These are phyloP conservation scores for Coniochaeta sp. DNA, from an alignment of 2,329 filamentous ascomycete species.

Conservation along the genomic window DNA sequence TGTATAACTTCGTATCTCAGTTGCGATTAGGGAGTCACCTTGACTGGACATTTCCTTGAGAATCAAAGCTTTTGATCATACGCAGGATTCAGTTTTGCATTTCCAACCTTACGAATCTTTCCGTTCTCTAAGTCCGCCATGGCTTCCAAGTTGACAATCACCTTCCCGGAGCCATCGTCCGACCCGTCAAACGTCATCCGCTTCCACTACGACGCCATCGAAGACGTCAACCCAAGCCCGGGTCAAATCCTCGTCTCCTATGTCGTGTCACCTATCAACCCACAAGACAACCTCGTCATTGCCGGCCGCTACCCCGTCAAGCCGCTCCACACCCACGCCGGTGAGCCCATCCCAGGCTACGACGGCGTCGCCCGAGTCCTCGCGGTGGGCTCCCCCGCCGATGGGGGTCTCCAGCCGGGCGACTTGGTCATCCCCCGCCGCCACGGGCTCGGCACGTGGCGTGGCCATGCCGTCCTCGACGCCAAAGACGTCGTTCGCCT, in stretches of 20 bases:
- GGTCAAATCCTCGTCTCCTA: constrained; percentile 10
- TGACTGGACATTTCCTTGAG: background rate
- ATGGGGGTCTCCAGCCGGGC: constrained; percentile 2
- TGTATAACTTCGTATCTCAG: background rate
- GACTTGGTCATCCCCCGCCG: constrained; percentile 8
- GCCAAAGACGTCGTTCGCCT: constrained; percentile 7
- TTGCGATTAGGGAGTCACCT: background rate
- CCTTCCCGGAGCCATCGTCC: background rate
- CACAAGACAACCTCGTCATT: constrained; percentile 14
- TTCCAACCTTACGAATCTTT: background rate
- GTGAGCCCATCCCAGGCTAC: constrained; percentile 11
- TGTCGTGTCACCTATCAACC: constrained; percentile 15
- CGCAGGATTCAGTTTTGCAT: background rate
- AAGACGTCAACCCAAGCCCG: background rate
- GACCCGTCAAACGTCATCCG: background rate
- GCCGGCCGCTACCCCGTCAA: constrained; percentile 14
- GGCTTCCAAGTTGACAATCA: background rate
- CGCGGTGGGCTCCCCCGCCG: background rate
- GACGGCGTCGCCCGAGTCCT: constrained; percentile 12
- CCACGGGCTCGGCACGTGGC: constrained; percentile 14
- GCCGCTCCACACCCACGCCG: constrained; percentile 7
- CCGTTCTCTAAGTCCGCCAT: background rate
- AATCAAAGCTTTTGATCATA: background rate
- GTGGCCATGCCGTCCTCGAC: constrained; percentile 10
- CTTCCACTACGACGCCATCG: background rate